phyloP scores from a whole-genome alignment of 2,329 filamentous ascomycete genomes.

The Chrysosporium queenslandicum region DNA sequence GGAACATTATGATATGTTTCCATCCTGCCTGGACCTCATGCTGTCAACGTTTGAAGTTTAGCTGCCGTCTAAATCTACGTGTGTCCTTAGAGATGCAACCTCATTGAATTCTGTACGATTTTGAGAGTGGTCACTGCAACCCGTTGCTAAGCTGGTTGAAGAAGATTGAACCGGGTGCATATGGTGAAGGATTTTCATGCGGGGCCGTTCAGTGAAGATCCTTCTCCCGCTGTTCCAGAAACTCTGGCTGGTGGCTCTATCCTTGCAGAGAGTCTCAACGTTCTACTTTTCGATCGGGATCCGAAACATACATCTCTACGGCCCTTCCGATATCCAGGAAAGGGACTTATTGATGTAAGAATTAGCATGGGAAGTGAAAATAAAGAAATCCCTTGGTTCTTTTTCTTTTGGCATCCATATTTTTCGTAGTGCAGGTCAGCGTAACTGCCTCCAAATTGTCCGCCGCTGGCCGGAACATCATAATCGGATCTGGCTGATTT shows the following conservation, averaged over 20 bases:
- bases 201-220: constrained; percentile 5
- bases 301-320: constrained; percentile 4
- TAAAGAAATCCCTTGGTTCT: neutral
- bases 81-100: neutral
- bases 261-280: constrained; percentile 7
- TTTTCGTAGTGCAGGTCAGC: neutral
- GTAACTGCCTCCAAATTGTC: neutral
- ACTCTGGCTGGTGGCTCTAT: neutral
- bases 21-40: neutral
- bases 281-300: neutral
- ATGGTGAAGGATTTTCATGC: neutral
- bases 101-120: neutral
- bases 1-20: neutral
- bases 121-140: neutral
- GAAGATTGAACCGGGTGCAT: neutral
- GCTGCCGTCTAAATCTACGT: neutral
- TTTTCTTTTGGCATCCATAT: neutral
- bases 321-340: neutral
- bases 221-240: constrained; percentile 16
- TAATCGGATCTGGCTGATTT: neutral
- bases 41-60: neutral
- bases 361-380: neutral
- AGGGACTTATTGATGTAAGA: neutral
- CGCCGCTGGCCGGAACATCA: neutral
- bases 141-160: neutral